Percentiles rank a stretch among this genome's conserved stretches.
Evolutionary conservation across 139 green algal genomes (phyloP).

Genomic region (Chlorella vulgaris): DNA sequence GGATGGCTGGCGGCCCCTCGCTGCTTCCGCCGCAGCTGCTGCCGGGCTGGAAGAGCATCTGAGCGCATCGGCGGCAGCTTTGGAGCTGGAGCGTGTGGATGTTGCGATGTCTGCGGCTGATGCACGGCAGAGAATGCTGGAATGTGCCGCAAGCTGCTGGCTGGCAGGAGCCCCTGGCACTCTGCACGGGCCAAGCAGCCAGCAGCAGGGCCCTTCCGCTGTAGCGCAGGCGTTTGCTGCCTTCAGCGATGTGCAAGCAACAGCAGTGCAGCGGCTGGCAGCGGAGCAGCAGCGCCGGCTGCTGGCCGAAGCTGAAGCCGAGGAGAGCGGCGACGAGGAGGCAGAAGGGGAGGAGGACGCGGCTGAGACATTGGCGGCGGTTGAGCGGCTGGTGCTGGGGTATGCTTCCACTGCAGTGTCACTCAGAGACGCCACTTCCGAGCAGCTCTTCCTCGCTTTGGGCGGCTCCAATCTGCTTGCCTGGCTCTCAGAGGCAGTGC

Average conservation of each 20-base stretch:
- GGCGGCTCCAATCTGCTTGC: slow-evolving; percentile 15
- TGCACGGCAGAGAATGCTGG: background rate
- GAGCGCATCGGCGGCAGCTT: background rate
- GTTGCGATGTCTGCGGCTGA: background rate
- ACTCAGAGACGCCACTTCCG: slow-evolving; percentile 1
- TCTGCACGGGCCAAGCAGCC: background rate
- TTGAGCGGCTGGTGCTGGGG: slow-evolving; percentile 31
- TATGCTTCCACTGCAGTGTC: slow-evolving; percentile 15
- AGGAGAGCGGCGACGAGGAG: background rate
- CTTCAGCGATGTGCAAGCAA: slow-evolving; percentile 9
- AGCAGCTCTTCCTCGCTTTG: background rate
- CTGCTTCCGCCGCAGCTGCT: background rate
- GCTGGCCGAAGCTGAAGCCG: background rate
- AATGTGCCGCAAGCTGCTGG: background rate
- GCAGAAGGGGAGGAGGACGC: background rate
- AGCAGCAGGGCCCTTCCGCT: background rate
- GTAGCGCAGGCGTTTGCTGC: slow-evolving; percentile 16
- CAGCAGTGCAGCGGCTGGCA: background rate
- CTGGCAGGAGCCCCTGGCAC: background rate
- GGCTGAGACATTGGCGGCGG: background rate
- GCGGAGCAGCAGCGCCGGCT: background rate
- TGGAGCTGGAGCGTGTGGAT: slow-evolving; percentile 32
- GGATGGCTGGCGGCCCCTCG: slow-evolving; percentile 17
- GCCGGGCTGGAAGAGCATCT: slow-evolving; percentile 10
- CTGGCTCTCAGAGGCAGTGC: slow-evolving; percentile 34